phyloP scores from a whole-genome alignment of 2,329 filamentous ascomycete genomes.

The Neopestalotiopsis sp. region DNA sequence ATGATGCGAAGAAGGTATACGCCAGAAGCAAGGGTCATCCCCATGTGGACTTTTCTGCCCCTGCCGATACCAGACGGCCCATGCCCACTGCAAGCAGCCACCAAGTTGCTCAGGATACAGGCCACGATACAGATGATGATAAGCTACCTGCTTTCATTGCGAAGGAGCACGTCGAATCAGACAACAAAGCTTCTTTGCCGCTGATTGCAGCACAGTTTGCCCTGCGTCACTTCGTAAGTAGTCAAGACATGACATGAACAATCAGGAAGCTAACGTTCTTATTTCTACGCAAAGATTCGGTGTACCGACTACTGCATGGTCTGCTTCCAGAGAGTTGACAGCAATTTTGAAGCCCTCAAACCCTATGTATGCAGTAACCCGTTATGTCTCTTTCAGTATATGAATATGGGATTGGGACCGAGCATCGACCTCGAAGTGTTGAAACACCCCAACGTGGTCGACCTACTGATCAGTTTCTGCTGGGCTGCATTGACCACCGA shows the following conservation, averaged over 20 bases:
- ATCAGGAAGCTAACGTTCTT: neutral
- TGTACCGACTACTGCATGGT: slow-evolving; percentile 89
- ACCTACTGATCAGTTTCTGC: slow-evolving; percentile 83
- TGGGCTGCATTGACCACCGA: slow-evolving; percentile 58
- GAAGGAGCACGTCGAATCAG: slow-evolving; percentile 35
- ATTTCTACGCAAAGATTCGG: slow-evolving; percentile 48
- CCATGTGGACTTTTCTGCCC: neutral
- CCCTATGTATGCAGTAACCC: slow-evolving; percentile 78
- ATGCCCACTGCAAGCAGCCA: neutral
- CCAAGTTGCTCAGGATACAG: neutral
- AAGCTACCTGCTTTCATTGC: slow-evolving; percentile 30
- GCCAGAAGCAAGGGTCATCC: slow-evolving; percentile 21
- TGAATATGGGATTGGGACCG: slow-evolving; percentile 82
- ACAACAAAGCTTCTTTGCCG: slow-evolving; percentile 52
- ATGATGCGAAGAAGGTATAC: slow-evolving; percentile 59
- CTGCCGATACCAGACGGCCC: neutral
- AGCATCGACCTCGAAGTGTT: slow-evolving; percentile 85
- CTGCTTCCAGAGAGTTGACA: slow-evolving; percentile 73
- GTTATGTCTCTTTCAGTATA: slow-evolving; percentile 87
- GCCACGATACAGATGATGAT: slow-evolving; percentile 15
- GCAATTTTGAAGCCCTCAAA: slow-evolving; percentile 72
- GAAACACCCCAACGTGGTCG: slow-evolving; percentile 80
- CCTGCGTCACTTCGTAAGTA: slow-evolving; percentile 67
- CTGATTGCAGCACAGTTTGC: slow-evolving; percentile 74
- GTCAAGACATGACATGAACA: neutral